phyloP scores from a whole-genome alignment of 2,329 filamentous ascomycete species.

The Venturia nashicola region DNA sequence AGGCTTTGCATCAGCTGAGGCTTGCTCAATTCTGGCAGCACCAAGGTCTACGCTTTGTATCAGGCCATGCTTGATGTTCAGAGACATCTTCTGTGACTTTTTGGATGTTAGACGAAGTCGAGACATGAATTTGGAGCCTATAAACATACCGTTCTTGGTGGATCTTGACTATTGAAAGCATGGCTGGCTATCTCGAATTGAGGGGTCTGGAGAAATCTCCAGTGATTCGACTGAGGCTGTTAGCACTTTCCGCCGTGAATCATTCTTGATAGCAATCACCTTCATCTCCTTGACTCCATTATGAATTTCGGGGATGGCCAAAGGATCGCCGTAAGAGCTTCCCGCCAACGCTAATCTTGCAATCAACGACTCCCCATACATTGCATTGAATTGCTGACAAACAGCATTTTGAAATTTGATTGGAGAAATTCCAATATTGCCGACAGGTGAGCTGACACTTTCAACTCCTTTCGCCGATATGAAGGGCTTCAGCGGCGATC shows the following conservation, averaged over 20 bases:
- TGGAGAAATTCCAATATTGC: slow-evolving; percentile 54
- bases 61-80: slow-evolving; percentile 5
- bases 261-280: slow-evolving; percentile 28
- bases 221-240: slow-evolving; percentile 46
- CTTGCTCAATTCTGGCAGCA: background rate
- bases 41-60: background rate
- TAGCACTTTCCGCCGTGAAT: slow-evolving; percentile 14
- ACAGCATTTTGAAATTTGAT: slow-evolving; percentile 33
- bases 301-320: slow-evolving; percentile 38
- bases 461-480: slow-evolving; percentile 78
- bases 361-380: slow-evolving; percentile 45
- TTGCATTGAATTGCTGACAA: slow-evolving; percentile 46
- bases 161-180: background rate
- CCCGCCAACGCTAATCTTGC: slow-evolving; percentile 12
- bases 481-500: slow-evolving; percentile 64
- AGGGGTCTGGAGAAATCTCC: slow-evolving; percentile 79
- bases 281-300: slow-evolving; percentile 52
- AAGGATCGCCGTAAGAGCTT: slow-evolving; percentile 29
- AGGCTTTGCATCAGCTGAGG: background rate
- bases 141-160: background rate
- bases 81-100: slow-evolving; percentile 1
- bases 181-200: slow-evolving; percentile 51
- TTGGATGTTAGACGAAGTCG: background rate
- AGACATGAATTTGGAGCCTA: background rate
- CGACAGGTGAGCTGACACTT: slow-evolving; percentile 75